Conservation (phyloP, 2,329 filamentous ascomycete genomes). For the Stachybotrys elegans region DNA sequence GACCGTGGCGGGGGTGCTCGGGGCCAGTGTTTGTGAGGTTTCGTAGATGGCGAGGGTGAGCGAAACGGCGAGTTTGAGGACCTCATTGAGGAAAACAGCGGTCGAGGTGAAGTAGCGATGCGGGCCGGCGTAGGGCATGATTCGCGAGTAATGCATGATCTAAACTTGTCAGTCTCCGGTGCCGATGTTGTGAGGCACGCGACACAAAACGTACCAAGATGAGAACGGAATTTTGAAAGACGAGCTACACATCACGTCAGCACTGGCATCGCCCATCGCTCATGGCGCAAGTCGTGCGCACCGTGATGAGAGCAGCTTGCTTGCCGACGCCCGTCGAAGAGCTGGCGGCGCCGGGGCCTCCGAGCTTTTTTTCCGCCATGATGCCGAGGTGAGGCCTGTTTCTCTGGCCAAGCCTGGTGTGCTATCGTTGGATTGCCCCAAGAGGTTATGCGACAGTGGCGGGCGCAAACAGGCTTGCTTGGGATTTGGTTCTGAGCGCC, state of each 20-base stretch:
- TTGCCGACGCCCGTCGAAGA: slow-evolving; percentile 2
- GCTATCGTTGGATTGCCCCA: no score
- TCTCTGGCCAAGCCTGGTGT: no score
- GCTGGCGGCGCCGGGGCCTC: background rate
- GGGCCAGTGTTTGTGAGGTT: slow-evolving; percentile 69
- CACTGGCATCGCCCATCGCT: background rate
- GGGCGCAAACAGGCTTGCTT: no score
- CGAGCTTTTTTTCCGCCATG: no score
- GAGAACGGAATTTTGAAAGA: slow-evolving; percentile 68
- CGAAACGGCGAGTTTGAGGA: slow-evolving; percentile 83
- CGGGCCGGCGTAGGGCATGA: slow-evolving; percentile 80
- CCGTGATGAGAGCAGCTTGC: background rate
- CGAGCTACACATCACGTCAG: slow-evolving; percentile 49
- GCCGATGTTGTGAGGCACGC: slow-evolving; percentile 3
- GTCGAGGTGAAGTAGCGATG: slow-evolving; percentile 92
- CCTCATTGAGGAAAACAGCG: slow-evolving; percentile 87
- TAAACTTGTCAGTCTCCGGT: slow-evolving; percentile 25
- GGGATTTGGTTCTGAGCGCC: no score
- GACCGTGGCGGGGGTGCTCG: slow-evolving; percentile 73
- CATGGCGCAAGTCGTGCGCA: background rate
- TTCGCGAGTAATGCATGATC: slow-evolving; percentile 91
- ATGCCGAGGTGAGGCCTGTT: no score
- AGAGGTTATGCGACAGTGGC: no score
- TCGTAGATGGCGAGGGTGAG: slow-evolving; percentile 84
- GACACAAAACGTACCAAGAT: slow-evolving; percentile 52